These are phyloP conservation scores for Marasmius fiardii DNA, from an alignment of 1,284 basidiomycete genomes.

Conservation along the genomic window DNA sequence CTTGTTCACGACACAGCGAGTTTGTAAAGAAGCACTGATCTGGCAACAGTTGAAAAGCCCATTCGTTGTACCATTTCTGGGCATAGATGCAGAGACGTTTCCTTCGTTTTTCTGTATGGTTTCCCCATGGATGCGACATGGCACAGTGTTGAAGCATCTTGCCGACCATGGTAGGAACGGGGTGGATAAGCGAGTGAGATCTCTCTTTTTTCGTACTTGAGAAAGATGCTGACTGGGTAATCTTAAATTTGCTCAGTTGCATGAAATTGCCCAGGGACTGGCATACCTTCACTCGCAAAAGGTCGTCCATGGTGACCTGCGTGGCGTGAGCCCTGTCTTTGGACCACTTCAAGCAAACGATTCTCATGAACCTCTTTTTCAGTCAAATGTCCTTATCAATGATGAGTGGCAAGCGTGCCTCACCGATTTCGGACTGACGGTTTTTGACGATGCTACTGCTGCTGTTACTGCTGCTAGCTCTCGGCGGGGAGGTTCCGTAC, in stretches of 20 bases:
- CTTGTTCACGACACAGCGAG: slow-evolving; percentile 8
- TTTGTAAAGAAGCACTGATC: slow-evolving; percentile 17
- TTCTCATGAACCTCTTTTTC: not conserved
- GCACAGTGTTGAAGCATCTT: slow-evolving; percentile 15
- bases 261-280: slow-evolving; percentile 11
- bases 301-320: slow-evolving; percentile 13
- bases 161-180: not conserved
- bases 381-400: slow-evolving; percentile 21
- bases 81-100: slow-evolving; percentile 19
- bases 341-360: not conserved
- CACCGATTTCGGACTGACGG: slow-evolving; percentile 21
- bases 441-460: slow-evolving; percentile 12
- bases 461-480: slow-evolving; percentile 5
- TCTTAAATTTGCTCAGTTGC: slow-evolving; percentile 8
- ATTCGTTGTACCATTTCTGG: slow-evolving; percentile 19
- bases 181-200: slow-evolving; percentile 1
- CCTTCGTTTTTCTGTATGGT: slow-evolving; percentile 16
- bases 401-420: slow-evolving; percentile 16
- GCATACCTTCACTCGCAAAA: slow-evolving; percentile 14
- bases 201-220: not conserved
- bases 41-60: slow-evolving; percentile 19
- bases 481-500: slow-evolving; percentile 12
- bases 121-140: slow-evolving; percentile 19
- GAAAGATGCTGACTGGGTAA: not conserved
- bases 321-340: slow-evolving; percentile 3